These are phyloP conservation scores for Ceratorhiza oryzae-sativae DNA, from an alignment of 1,284 basidiomycete species.

Conservation along the genomic window DNA sequence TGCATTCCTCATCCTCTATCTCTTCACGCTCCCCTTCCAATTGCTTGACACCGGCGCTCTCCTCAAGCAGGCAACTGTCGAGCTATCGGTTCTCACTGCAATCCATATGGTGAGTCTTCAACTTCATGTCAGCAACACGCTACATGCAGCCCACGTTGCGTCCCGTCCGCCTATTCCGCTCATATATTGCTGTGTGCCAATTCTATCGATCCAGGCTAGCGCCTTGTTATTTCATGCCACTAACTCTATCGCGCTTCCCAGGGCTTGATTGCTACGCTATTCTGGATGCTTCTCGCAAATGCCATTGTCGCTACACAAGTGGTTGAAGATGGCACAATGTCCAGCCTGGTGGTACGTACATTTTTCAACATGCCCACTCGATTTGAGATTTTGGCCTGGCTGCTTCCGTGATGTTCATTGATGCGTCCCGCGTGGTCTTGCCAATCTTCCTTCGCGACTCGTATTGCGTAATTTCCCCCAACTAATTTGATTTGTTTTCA, in stretches of 20 bases:
- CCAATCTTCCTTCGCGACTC: constrained; percentile 13
- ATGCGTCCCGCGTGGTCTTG: constrained; percentile 20
- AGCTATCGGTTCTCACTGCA: constrained; percentile 73
- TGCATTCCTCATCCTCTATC: constrained; percentile 68
- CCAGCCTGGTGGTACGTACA: constrained; percentile 67
- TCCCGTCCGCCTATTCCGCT: neutral
- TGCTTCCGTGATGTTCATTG: neutral
- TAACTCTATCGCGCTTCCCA: neutral
- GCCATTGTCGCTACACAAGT: constrained; percentile 81
- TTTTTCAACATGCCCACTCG: neutral
- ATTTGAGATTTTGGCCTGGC: constrained; percentile 9
- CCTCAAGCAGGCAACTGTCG: constrained; percentile 73
- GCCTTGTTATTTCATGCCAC: constrained; percentile 1
- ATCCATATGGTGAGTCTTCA: constrained; percentile 60
- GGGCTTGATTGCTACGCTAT: constrained; percentile 69
- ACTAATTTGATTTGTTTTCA: neutral
- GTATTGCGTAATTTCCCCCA: constrained; percentile 1
- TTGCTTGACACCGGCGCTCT: constrained; percentile 79
- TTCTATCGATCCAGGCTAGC: neutral
- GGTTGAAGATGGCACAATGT: constrained; percentile 73
- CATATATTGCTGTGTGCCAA: neutral
- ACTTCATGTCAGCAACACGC: constrained; percentile 43
- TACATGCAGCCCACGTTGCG: neutral
- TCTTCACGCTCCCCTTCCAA: constrained; percentile 76
- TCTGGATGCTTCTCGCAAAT: constrained; percentile 81